A percentile compares a stretch with the other conserved stretches of the same genome.
Conservation (phyloP, 2,329 filamentous ascomycete genomes). For the Bretziella fagacearum region DNA sequence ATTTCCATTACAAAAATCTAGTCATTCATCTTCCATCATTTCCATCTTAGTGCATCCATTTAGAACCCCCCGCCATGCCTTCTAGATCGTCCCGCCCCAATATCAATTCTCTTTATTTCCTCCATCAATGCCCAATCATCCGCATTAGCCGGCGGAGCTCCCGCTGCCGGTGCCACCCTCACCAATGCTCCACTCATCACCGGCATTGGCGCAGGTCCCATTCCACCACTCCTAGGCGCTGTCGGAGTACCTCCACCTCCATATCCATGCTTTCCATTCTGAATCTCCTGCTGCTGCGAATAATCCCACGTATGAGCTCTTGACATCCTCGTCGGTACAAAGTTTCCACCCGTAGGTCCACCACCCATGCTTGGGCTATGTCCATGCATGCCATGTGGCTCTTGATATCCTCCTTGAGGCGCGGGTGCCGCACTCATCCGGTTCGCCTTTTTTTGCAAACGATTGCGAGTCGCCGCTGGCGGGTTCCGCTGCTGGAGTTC, state of each 20-base stretch:
- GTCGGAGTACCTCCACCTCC: background rate
- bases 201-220: conserved; percentile 21
- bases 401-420: conserved; percentile 15
- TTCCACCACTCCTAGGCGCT: conserved; percentile 45
- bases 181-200: conserved; percentile 27
- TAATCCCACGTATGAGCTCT: conserved; percentile 37
- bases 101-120: conserved; percentile 52
- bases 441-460: conserved; percentile 47
- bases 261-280: background rate
- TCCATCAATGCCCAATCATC: conserved; percentile 46
- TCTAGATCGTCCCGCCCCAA: conserved; percentile 42
- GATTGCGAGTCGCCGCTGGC: conserved; percentile 27
- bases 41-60: conserved; percentile 10
- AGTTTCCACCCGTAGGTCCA: conserved; percentile 26
- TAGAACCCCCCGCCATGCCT: conserved; percentile 29
- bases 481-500: conserved; percentile 20
- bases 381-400: background rate
- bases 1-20: background rate
- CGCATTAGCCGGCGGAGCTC: conserved; percentile 21
- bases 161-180: conserved; percentile 18
- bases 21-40: background rate
- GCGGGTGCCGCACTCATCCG: conserved; percentile 28
- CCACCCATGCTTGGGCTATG: conserved; percentile 21
- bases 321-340: conserved; percentile 27
- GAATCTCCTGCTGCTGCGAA: conserved; percentile 13